Conservation (phyloP, 148 eudicot species). For the Cornus kousa region DNA sequence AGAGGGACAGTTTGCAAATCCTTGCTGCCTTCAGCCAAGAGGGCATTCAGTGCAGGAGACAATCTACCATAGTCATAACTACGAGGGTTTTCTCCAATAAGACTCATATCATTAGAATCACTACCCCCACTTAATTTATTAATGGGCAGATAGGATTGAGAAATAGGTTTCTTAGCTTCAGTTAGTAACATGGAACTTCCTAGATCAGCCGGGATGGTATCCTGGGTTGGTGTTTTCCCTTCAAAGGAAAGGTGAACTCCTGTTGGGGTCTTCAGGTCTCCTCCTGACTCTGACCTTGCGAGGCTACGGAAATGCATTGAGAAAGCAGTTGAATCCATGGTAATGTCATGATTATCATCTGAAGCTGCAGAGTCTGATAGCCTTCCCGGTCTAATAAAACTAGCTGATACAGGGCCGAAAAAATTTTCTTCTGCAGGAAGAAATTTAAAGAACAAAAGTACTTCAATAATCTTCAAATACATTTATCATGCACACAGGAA, state of each 20-base stretch:
- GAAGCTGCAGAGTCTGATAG: slow-evolving; percentile 74
- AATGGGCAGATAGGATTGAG: slow-evolving; percentile 27
- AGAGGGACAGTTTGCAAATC: slow-evolving; percentile 35
- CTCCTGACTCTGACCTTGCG: slow-evolving; percentile 76
- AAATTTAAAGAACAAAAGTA: neutral
- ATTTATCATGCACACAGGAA: neutral
- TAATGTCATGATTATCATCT: slow-evolving; percentile 77
- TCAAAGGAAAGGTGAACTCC: slow-evolving; percentile 53
- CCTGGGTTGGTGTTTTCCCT: slow-evolving; percentile 61
- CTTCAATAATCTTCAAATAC: neutral
- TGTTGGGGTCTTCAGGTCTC: slow-evolving; percentile 69
- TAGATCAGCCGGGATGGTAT: slow-evolving; percentile 24
- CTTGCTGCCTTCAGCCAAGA: slow-evolving; percentile 57
- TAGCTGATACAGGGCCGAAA: slow-evolving; percentile 90
- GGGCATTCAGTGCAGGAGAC: slow-evolving; percentile 63
- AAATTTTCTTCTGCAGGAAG: slow-evolving; percentile 71
- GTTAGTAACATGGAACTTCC: slow-evolving; percentile 73
- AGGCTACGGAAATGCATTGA: slow-evolving; percentile 93
- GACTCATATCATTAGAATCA: slow-evolving; percentile 87
- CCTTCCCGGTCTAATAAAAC: slow-evolving; percentile 70
- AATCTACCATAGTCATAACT: slow-evolving; percentile 74
- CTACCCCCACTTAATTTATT: slow-evolving; percentile 37
- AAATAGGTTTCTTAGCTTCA: slow-evolving; percentile 35
- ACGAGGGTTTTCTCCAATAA: slow-evolving; percentile 52
- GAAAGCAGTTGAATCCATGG: slow-evolving; percentile 97